These are phyloP conservation scores for Globisporangium nagaii DNA, from an alignment of 352 stramenopile genomes.

Conservation along the genomic window DNA sequence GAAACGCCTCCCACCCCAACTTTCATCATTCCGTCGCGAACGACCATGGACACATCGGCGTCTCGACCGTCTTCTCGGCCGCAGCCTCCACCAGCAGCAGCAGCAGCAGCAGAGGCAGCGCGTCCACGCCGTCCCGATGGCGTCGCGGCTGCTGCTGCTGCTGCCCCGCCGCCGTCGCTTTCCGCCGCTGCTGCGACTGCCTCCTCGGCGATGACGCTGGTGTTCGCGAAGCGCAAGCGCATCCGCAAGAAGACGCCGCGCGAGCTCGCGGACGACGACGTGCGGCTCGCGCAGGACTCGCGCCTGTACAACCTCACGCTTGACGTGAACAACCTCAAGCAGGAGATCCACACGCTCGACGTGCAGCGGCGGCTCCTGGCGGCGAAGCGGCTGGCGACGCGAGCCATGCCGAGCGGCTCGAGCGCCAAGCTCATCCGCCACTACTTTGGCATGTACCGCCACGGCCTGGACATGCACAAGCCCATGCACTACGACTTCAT, in stretches of 20 bases:
- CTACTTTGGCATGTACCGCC: constrained; percentile 15
- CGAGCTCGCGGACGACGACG: not conserved
- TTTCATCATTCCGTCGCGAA: too few species aligned
- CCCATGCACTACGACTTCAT: constrained; percentile 1
- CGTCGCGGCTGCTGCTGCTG: not conserved
- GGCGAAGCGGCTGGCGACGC: constrained; percentile 1
- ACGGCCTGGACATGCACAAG: not conserved
- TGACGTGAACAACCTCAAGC: constrained; percentile 25
- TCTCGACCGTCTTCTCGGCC: too few species aligned
- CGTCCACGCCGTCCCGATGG: not conserved
- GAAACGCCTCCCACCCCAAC: too few species aligned
- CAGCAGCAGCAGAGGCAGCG: too few species aligned
- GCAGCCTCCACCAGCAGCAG: too few species aligned
- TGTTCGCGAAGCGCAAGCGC: constrained; percentile 5
- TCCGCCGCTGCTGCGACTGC: not conserved
- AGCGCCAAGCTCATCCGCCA: constrained; percentile 4
- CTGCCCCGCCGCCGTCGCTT: not conserved
- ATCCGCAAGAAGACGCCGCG: constrained; percentile 3
- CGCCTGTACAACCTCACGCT: constrained; percentile 18
- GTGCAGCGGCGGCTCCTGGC: not conserved
- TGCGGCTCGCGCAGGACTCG: constrained; percentile 3
- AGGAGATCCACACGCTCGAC: constrained; percentile 16
- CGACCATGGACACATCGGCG: too few species aligned
- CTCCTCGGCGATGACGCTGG: not conserved
- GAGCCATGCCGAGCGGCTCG: not conserved